A percentile compares a stretch with the other conserved stretches of the same genome.
These are phyloP conservation scores for Lomentospora prolificans DNA, from an alignment of 2,329 filamentous ascomycete species.

Conservation along the genomic window DNA sequence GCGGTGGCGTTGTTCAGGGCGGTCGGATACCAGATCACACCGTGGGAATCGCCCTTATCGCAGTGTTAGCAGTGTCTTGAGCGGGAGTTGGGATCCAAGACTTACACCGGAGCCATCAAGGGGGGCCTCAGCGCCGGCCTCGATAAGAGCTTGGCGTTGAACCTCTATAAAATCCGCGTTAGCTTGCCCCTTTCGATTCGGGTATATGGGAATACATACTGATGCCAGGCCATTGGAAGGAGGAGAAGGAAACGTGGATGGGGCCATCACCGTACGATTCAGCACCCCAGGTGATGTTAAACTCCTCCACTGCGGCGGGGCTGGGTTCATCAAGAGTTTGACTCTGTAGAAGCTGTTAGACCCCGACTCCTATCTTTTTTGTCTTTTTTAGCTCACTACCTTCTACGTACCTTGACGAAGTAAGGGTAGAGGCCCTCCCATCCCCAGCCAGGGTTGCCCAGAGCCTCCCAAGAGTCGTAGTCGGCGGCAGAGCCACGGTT, in stretches of 20 bases:
- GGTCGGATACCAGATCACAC: constrained; percentile 9
- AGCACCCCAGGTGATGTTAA: constrained; percentile 22
- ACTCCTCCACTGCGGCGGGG: constrained; percentile 17
- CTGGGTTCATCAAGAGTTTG: constrained; percentile 19
- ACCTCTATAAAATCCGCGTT: not conserved
- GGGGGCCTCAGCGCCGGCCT: constrained; percentile 6
- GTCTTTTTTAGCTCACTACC: not conserved
- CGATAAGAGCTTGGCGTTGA: constrained; percentile 5
- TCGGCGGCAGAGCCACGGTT: constrained; percentile 7
- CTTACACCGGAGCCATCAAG: constrained; percentile 5
- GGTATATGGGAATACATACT: not conserved
- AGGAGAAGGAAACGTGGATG: constrained; percentile 11
- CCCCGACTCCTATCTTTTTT: not conserved
- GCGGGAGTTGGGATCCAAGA: not conserved
- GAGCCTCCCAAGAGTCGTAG: constrained; percentile 16
- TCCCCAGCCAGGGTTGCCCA: constrained; percentile 19
- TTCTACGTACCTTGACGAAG: constrained; percentile 20
- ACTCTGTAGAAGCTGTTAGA: not conserved
- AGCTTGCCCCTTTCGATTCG: not conserved
- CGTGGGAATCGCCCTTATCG: constrained; percentile 3
- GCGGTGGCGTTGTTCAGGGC: constrained; percentile 7
- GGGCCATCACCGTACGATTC: constrained; percentile 23
- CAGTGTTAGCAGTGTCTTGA: not conserved
- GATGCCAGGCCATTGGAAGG: constrained; percentile 7
- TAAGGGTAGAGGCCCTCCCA: constrained; percentile 21